Conservation (phyloP, 495 filamentous ascomycete genomes). For the Penicillium cinerascens region DNA sequence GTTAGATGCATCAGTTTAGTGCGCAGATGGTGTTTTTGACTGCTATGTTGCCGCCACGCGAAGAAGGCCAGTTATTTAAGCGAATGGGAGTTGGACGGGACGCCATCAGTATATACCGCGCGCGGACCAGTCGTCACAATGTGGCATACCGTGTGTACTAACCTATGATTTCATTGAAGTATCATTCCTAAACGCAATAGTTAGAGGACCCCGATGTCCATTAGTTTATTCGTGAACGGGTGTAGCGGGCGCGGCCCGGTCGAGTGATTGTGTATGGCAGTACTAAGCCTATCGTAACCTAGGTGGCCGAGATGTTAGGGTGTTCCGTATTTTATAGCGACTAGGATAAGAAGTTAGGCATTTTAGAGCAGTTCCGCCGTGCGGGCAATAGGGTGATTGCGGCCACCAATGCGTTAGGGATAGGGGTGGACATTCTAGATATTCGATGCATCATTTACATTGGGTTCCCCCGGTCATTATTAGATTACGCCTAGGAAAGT, state of each 20-base stretch:
- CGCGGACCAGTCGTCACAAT: not conserved
- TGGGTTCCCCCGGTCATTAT: slow-evolving; percentile 2
- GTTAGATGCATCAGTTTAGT: no score
- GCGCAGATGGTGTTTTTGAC: slow-evolving; percentile 22
- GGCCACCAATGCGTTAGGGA: slow-evolving; percentile 20
- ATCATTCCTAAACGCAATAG: not conserved
- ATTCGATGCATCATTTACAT: slow-evolving; percentile 21
- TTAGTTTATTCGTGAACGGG: not conserved
- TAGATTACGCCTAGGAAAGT: slow-evolving; percentile 25
- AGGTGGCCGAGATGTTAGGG: not conserved
- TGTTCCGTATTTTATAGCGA: not conserved
- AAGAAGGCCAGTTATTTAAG: slow-evolving; percentile 8
- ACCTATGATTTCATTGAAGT: not conserved
- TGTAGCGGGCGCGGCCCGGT: not conserved
- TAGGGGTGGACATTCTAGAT: slow-evolving; percentile 18
- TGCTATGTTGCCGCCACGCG: slow-evolving; percentile 14
- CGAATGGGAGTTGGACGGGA: not conserved
- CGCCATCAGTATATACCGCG: not conserved
- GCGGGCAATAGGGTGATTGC: slow-evolving; percentile 3
- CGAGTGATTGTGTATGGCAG: not conserved
- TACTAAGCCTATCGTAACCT: not conserved
- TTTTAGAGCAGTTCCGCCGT: slow-evolving; percentile 9
- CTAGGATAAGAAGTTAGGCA: not conserved
- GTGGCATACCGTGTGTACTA: not conserved
- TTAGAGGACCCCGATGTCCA: not conserved